Evolutionary conservation across 2,329 filamentous ascomycete genomes (phyloP).

Genomic region (Metarhizium anisopliae): DNA sequence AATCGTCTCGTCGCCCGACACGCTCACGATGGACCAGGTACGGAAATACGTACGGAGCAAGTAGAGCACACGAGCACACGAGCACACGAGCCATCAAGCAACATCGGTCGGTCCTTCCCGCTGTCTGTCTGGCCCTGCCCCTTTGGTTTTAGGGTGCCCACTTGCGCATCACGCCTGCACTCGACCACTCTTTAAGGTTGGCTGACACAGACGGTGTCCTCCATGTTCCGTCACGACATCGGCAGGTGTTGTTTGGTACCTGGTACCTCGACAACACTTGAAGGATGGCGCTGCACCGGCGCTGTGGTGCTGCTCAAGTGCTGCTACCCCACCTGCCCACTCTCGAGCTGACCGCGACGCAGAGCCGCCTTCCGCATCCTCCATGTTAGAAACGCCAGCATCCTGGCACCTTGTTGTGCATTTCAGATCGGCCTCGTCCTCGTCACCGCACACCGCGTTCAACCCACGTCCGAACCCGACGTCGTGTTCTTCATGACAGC

Average conservation of each 20-base stretch:
- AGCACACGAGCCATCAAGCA: neutral
- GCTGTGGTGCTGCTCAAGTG: neutral
- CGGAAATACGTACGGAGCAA: neutral
- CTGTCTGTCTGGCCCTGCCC: neutral
- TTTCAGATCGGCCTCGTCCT: no score
- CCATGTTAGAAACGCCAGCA: neutral
- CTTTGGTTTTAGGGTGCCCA: neutral
- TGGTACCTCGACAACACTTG: neutral
- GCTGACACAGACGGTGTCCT: no score
- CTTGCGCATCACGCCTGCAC: neutral
- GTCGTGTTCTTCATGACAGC: slow-evolving; percentile 1
- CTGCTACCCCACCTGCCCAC: slow-evolving; percentile 1
- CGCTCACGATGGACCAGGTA: no score
- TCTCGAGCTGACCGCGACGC: neutral
- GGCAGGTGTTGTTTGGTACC: neutral
- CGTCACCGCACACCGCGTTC: neutral
- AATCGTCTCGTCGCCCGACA: neutral
- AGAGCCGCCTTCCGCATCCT: slow-evolving; percentile 1
- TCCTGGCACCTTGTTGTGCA: neutral
- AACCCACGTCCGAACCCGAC: neutral
- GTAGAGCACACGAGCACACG: neutral
- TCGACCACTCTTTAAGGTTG: neutral
- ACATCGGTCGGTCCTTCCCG: neutral
- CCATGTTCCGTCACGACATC: neutral
- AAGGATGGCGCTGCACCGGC: neutral